Evolutionary conservation across 140 eudicot species (phyloP), one percentile per base, ranked within the genome.

Genomic region (Erigeron philadelphicus): DNA sequence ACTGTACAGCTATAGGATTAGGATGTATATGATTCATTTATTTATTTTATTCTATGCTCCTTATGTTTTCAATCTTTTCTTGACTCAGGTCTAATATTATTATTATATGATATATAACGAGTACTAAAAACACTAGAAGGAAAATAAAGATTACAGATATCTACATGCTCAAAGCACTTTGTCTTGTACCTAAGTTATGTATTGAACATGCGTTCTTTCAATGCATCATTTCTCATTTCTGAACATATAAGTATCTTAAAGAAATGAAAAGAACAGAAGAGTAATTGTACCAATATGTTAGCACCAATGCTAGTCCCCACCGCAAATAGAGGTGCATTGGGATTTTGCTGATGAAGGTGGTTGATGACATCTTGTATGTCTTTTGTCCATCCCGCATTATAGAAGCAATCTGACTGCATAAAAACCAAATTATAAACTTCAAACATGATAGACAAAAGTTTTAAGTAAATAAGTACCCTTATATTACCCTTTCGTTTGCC

Each of bases 371-470:
- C 88, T 16, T 90, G 86, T 61, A 84, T 72, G 81, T 93, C 98
- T 57, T 82, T 84, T 23, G 98, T 93, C 96, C 98, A 93, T 23
- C 96, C 98, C 61, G 98, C 98, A 79, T 93, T 93, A 61, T 93
- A 93, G 74, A 93, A 93, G 84, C 98, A 93, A 87, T 93, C 98
- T 68, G 96, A 79, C 98, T 93, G 87, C 71, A 84, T 49, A 62
- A 58, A 55, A 8, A 19, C 48, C 16, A 75, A 44, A 35, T 48
- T 57, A 61, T 38, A 54, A 64, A 68, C 61, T 69, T 68, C 55
- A 72, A 75, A 13, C 17, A 21, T 21, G 25, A 21, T 21, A 21
- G 25, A 21, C 25, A 21, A 21, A 21, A 21, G 25, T 21, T 21
- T 21, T 21, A 21, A 21, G 25, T 21, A 21, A 21, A 21, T 21